Evolutionary conservation across 306 rosid species (phyloP).

Genomic region (Casuarina cunninghamiana): DNA sequence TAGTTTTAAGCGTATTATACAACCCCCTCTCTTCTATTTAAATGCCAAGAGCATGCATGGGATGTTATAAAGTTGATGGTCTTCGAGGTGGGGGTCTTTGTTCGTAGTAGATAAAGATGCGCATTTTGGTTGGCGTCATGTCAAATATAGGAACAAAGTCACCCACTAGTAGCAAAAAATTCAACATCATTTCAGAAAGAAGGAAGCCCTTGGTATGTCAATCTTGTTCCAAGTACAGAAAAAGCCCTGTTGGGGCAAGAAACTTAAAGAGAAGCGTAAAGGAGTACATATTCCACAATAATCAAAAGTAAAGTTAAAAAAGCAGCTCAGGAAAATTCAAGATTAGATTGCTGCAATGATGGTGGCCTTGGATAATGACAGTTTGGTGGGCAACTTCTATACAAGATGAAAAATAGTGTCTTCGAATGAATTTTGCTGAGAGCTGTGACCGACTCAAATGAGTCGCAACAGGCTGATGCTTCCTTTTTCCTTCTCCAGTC

Average conservation of each 20-base stretch:
- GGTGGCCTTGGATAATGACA: slow-evolving; percentile 52
- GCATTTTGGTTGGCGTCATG: slow-evolving; percentile 58
- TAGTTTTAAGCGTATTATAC: too few species aligned
- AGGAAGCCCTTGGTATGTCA: slow-evolving; percentile 47
- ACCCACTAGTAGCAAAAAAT: slow-evolving; percentile 42
- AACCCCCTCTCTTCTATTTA: too few species aligned
- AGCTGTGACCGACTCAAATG: slow-evolving; percentile 15
- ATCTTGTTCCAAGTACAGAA: slow-evolving; percentile 41
- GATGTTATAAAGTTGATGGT: too few species aligned
- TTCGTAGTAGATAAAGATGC: slow-evolving; percentile 44
- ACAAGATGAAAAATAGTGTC: slow-evolving; percentile 15
- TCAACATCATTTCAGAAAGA: slow-evolving; percentile 38
- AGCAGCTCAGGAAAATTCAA: slow-evolving; percentile 36
- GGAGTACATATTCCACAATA: slow-evolving; percentile 56
- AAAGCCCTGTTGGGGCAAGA: slow-evolving; percentile 36
- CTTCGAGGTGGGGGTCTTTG: too few species aligned
- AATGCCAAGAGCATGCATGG: too few species aligned
- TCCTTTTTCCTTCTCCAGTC: slow-evolving; percentile 3
- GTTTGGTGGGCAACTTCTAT: slow-evolving; percentile 33
- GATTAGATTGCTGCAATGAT: slow-evolving; percentile 26
- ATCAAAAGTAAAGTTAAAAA: slow-evolving; percentile 36
- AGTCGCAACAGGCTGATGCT: background rate
- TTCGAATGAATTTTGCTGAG: background rate
- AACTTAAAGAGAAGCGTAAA: slow-evolving; percentile 49
- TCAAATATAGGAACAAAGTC: slow-evolving; percentile 44